Evolutionary conservation across 2,329 filamentous ascomycete genomes (phyloP), one percentile per base, ranked within the genome.

Genomic region (Phialocephala sp.): DNA sequence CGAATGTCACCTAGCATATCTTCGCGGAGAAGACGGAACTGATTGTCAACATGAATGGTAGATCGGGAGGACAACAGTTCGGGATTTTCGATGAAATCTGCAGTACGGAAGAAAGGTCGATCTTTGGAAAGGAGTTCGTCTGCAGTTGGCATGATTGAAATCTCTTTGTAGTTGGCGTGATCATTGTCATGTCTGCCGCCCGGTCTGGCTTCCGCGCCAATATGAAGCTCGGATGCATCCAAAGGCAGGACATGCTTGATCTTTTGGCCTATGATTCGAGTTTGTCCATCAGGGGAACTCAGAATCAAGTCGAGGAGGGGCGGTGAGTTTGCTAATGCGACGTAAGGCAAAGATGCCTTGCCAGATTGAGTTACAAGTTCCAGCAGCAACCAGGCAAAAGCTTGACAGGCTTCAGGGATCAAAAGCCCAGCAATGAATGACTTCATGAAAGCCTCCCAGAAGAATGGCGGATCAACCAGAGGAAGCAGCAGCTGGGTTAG

Each of bases 101-200:
- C 81, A 0, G 77, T 81, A 8, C 84, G 83, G 54, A 87, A 86
- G 73, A 87, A 92, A 0, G 85, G 82, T 27, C 75, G 72, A 2
- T 83, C 80, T 0, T 73, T 80, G 0, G 83, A 89, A 0, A 80
- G 65, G 1, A 93, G 80, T 72, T 93, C 91, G 59, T 90, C 86
- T 0, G 82, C 75, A 0, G 90, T 93, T 0, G 91, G 91, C 57
- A 86, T 83, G 15, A 93, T 87, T 1, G 83, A 77, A 39, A 92
- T 87, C 0, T 86, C 66, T 0, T 85, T 81, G 69, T 88, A 89
- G 68, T 91, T 82, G 1, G 72, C 78, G 72, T 84, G 85, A 70
- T 93, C 91, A 62, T 94, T 94, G 75, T 93, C 89, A 68, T 94
- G 90, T 0, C 91, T 83, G 0, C 89, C 89, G 0, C 91, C 91